A percentile compares a stretch with the other conserved stretches of the same genome.
Conservation (phyloP, 2,329 filamentous ascomycete species). For the Aspergillus sergii region DNA sequence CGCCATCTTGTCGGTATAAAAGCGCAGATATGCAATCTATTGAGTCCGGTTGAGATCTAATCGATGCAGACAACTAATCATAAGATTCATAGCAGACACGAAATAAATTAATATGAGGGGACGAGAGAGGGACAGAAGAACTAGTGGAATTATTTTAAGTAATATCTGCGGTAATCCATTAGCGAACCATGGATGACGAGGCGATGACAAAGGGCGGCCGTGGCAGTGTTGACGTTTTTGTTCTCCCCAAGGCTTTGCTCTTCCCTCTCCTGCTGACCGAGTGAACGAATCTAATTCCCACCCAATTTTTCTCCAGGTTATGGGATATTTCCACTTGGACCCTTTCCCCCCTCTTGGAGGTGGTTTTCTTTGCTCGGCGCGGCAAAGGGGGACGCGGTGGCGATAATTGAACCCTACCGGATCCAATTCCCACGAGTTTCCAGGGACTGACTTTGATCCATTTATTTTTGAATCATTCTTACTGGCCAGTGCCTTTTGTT, state of each 20-base stretch:
- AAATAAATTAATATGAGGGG: not conserved
- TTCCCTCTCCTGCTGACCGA: not conserved
- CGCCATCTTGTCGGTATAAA: not conserved
- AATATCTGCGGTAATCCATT: not conserved
- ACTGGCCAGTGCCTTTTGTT: not conserved
- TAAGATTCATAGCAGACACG: not conserved
- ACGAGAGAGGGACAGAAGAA: not conserved
- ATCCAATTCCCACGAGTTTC: not conserved
- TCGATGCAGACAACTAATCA: not conserved
- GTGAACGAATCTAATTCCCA: not conserved
- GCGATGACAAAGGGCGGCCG: conserved; percentile 1
- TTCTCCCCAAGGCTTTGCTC: not conserved
- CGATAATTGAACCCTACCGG: not conserved
- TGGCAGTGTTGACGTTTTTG: conserved; percentile 3
- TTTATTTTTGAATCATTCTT: not conserved
- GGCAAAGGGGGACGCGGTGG: not conserved
- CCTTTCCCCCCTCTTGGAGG: too few relatives aligned
- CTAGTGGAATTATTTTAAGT: not conserved
- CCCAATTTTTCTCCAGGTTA: not conserved
- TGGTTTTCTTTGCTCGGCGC: not conserved
- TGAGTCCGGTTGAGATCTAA: not conserved
- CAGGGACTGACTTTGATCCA: not conserved
- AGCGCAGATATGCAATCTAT: not conserved
- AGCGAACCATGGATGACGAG: conserved; percentile 5
- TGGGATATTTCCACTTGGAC: not conserved